phyloP scores from a whole-genome alignment of 441 rosid species.

The Syzygium malaccense region DNA sequence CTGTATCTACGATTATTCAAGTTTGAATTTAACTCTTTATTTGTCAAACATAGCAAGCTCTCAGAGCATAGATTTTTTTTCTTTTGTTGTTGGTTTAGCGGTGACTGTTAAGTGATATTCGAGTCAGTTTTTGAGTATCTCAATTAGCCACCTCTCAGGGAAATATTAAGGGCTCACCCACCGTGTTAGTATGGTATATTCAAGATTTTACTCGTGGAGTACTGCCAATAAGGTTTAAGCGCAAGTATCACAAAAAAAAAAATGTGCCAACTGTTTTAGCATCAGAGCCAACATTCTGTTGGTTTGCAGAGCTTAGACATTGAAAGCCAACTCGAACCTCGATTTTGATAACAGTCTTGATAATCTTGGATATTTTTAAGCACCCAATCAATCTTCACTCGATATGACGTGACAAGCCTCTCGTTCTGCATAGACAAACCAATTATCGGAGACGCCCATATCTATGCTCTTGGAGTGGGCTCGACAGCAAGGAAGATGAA shows the following conservation, averaged over 20 bases:
- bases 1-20: neutral
- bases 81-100: neutral
- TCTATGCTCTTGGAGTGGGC: no score
- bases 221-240: neutral
- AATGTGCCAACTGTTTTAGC: neutral
- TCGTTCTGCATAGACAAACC: neutral
- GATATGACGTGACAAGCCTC: neutral
- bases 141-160: neutral
- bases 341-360: neutral
- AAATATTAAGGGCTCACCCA: neutral
- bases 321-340: neutral
- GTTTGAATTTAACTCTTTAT: neutral
- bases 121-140: neutral
- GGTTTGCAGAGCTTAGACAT: neutral
- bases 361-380: neutral
- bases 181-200: neutral
- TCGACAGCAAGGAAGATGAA: no score
- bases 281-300: neutral
- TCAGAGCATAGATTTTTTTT: neutral
- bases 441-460: neutral
- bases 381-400: neutral
- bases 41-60: neutral
- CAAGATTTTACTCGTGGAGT: neutral
- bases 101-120: neutral
- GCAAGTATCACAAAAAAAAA: neutral